Base-by-base conservation (phyloP, 2,329 filamentous ascomycete species). In the Xylaria sp. region DNA sequence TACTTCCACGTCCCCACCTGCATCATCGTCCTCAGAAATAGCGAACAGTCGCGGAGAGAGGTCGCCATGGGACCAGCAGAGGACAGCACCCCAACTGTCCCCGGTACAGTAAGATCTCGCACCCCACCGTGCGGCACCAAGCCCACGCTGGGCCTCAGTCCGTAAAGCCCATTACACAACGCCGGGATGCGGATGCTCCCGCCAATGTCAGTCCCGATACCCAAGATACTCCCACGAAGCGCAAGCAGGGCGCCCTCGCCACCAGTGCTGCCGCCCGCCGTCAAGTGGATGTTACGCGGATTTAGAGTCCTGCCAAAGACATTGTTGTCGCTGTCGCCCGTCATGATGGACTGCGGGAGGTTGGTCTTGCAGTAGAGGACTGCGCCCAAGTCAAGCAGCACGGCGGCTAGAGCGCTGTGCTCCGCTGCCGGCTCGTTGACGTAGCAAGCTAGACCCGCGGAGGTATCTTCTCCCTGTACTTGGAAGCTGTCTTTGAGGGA, bases 281-380 rank as follows among this genome's bases (percentile, higher is more conserved):
- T 76, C 3, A 81, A 55, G 3, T 56, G 58, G 1, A 74, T 78
- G 59, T 81, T 81, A 65, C 76, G 73, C 1, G 82, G 82, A 66
- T 84, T 84, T 23, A 81, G 68, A 0, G 79, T 81, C 12, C 81
- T 75, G 2, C 82, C 81, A 50, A 82, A 82, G 13, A 84, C 73
- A 72, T 83, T 82, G 64, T 83, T 83, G 13, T 80, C 69, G 1
- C 78, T 80, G 41, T 83, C 81, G 15, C 74, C 75, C 0, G 78
- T 78, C 83, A 86, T 84, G 71, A 88, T 81, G 0, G 85, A 87
- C 69, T 86, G 84, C 2, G 87, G 86, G 1, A 88, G 77, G 68
- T 87, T 88, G 3, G 86, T 88, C 76, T 88, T 87, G 75, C 80
- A 83, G 71, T 85, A 84, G 1, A 85, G 70, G 0, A 88, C 82